phyloP scores from a whole-genome alignment of 352 stramenopile species.

The Achlya hypogyna region DNA sequence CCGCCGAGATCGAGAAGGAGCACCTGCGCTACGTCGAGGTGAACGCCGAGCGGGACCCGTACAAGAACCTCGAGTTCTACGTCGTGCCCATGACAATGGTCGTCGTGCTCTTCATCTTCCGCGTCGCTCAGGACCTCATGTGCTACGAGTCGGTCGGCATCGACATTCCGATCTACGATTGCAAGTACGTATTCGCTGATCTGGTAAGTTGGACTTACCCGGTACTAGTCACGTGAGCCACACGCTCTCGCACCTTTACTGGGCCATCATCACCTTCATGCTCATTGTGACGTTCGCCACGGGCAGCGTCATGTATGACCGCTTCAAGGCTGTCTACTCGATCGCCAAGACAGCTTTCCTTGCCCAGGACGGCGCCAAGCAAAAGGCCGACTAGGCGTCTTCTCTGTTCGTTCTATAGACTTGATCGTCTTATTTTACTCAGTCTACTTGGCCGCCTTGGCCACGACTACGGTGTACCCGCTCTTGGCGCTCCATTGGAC shows the following conservation, averaged over 20 bases:
- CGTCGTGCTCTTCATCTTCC: slow-evolving; percentile 80
- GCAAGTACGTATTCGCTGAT: slow-evolving; percentile 62
- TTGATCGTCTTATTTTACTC: background rate
- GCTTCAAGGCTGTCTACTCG: slow-evolving; percentile 61
- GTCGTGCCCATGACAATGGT: slow-evolving; percentile 87
- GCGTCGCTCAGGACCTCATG: slow-evolving; percentile 74
- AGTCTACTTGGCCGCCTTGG: no score
- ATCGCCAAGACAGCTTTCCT: slow-evolving; percentile 58
- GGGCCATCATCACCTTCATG: slow-evolving; percentile 83
- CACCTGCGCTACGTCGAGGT: slow-evolving; percentile 88
- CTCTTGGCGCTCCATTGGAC: background rate
- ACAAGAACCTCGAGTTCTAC: slow-evolving; percentile 92
- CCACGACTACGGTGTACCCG: background rate
- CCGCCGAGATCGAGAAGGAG: slow-evolving; percentile 85
- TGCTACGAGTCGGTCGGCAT: slow-evolving; percentile 81
- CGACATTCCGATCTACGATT: slow-evolving; percentile 82
- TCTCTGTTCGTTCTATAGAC: background rate
- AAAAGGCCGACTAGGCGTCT: slow-evolving; percentile 54
- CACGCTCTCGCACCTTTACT: slow-evolving; percentile 79
- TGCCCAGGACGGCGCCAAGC: slow-evolving; percentile 36
- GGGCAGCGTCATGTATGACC: slow-evolving; percentile 78
- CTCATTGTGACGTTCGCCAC: slow-evolving; percentile 74
- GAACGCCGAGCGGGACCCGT: slow-evolving; percentile 93
- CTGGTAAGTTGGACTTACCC: slow-evolving; percentile 11
- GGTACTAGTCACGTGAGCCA: slow-evolving; percentile 66